Evolutionary conservation across 2,329 filamentous ascomycete genomes (phyloP).

Genomic region (Colletotrichum limetticola): DNA sequence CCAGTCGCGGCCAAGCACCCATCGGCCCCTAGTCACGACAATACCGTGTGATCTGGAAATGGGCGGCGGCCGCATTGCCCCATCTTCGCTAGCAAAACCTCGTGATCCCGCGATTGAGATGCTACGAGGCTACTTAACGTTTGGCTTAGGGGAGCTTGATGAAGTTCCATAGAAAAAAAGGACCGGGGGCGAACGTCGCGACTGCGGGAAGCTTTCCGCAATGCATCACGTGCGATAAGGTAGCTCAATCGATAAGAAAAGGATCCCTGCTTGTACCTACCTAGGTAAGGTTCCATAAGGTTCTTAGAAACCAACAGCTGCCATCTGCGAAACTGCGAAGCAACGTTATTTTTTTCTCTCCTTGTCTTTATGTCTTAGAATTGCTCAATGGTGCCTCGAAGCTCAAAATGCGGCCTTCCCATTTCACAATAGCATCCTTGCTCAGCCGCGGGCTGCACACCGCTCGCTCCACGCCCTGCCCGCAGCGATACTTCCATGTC

Average conservation of each 20-base stretch:
- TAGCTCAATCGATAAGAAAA: background rate
- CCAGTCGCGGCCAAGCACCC: background rate
- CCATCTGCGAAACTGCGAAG: background rate
- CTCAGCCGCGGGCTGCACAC: conserved; percentile 31
- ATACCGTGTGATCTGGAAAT: conserved; percentile 21
- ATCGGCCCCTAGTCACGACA: conserved; percentile 25
- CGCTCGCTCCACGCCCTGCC: conserved; percentile 17
- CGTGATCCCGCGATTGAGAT: conserved; percentile 7
- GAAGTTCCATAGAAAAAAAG: background rate
- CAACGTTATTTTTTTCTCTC: background rate
- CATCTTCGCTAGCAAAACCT: conserved; percentile 27
- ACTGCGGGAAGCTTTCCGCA: conserved; percentile 5
- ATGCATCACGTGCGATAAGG: conserved; percentile 23
- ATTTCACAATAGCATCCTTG: conserved; percentile 23
- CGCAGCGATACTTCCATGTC: conserved; percentile 56
- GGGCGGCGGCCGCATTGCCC: conserved; percentile 34
- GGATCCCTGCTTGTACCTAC: background rate
- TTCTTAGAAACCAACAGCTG: background rate
- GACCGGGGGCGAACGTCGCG: background rate
- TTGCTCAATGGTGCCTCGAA: conserved; percentile 19
- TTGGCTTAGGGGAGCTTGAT: background rate
- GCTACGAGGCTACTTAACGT: background rate
- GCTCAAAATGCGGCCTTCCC: conserved; percentile 28
- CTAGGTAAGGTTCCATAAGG: background rate
- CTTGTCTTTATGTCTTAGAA: background rate